phyloP scores from a whole-genome alignment of 225 moss, liverwort and hornwort genomes.

The Physcomitrium patens region DNA sequence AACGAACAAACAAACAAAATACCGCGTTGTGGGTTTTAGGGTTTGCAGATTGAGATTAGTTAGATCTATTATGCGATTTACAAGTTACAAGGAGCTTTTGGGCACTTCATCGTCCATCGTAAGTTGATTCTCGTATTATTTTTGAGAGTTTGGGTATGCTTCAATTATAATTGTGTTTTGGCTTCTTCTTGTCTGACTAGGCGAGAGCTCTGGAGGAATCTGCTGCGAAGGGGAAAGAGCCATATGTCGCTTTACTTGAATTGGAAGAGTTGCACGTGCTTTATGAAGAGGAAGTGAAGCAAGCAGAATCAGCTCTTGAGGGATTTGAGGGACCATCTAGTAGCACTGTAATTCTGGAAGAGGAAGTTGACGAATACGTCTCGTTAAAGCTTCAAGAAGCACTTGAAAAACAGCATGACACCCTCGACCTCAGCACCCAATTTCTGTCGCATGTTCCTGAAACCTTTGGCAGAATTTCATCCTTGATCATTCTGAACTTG shows the following conservation, averaged over 20 bases:
- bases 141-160: background rate
- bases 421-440: conserved; percentile 58
- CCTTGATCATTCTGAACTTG: conserved; percentile 51
- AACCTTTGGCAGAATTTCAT: conserved; percentile 51
- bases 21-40: too few species aligned
- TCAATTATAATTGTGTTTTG: background rate
- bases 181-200: conserved; percentile 31
- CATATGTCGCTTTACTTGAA: conserved; percentile 48
- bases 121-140: background rate
- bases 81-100: too few species aligned
- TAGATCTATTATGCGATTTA: too few species aligned
- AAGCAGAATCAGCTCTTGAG: conserved; percentile 46
- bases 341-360: conserved; percentile 28
- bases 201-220: conserved; percentile 35
- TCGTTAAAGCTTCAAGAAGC: conserved; percentile 51
- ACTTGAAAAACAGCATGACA: conserved; percentile 43
- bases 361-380: conserved; percentile 49
- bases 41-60: too few species aligned
- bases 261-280: conserved; percentile 52
- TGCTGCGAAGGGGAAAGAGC: conserved; percentile 35
- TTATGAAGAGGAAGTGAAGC: conserved; percentile 58
- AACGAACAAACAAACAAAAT: too few species aligned
- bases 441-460: conserved; percentile 51
- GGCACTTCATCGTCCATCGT: too few species aligned
- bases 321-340: conserved; percentile 26